Conservation (phyloP, 148 eudicot genomes). For the Spergularia bocconei region DNA sequence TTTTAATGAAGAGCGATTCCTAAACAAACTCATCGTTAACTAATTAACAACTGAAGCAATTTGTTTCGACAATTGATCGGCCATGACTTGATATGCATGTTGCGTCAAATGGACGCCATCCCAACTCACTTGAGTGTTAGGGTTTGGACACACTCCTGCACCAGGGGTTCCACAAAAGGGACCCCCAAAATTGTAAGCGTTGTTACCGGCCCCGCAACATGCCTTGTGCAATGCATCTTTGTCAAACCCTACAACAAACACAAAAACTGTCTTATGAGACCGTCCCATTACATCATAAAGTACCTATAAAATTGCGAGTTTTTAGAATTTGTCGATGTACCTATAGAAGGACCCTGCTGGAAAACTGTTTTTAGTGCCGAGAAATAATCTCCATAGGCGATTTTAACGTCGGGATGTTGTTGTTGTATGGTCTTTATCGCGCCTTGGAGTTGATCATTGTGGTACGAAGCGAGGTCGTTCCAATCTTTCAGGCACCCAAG, state of each 20-base stretch:
- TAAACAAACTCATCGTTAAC: no score
- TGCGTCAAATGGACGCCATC: constrained; percentile 54
- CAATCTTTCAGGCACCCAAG: constrained; percentile 34
- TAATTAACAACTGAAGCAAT: background rate
- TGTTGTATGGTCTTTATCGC: constrained; percentile 27
- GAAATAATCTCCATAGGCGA: constrained; percentile 45
- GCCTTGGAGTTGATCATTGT: constrained; percentile 30
- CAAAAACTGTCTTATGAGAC: no score
- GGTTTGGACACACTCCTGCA: constrained; percentile 24
- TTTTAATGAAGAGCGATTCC: no score
- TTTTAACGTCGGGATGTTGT: constrained; percentile 29
- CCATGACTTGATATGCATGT: constrained; percentile 26
- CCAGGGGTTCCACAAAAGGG: constrained; percentile 24
- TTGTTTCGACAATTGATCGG: constrained; percentile 14
- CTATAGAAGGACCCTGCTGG: constrained; percentile 19
- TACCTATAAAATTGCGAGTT: no score
- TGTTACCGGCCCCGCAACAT: constrained; percentile 40
- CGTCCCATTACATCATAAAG: background rate
- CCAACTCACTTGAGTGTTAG: constrained; percentile 37
- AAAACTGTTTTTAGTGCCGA: constrained; percentile 27
- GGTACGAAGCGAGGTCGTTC: constrained; percentile 30
- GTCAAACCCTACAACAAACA: constrained; percentile 21
- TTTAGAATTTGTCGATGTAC: background rate
- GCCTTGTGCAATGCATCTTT: constrained; percentile 28
- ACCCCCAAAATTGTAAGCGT: constrained; percentile 24